These are phyloP conservation scores for Rubus idaeus DNA, from an alignment of 306 rosid species.

Conservation along the genomic window DNA sequence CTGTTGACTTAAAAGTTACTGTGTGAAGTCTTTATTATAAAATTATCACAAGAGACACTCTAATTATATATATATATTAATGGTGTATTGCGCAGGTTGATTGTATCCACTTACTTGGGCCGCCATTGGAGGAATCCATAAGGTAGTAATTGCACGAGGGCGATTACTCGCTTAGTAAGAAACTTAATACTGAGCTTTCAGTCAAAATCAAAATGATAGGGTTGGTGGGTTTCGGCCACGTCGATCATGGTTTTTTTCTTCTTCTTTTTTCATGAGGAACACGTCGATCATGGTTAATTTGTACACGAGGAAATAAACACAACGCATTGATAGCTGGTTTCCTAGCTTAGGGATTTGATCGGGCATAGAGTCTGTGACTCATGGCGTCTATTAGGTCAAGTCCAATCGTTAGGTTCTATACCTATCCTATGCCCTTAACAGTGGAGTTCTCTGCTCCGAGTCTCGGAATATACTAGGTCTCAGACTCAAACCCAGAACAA, in stretches of 20 bases:
- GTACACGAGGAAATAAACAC: background rate
- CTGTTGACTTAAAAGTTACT: too few relatives aligned
- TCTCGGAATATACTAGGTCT: too few relatives aligned
- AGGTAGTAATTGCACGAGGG: constrained; percentile 19
- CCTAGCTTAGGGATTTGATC: constrained; percentile 31
- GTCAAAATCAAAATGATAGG: constrained; percentile 33
- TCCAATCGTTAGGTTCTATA: too few relatives aligned
- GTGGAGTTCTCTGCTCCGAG: too few relatives aligned
- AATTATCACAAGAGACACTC: too few relatives aligned
- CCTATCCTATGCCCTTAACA: too few relatives aligned
- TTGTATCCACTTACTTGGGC: constrained; percentile 6
- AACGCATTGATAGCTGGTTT: constrained; percentile 22
- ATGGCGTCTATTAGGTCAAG: constrained; percentile 39
- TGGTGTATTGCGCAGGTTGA: background rate
- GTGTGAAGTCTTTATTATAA: too few relatives aligned
- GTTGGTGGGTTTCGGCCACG: constrained; percentile 27
- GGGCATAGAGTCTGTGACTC: constrained; percentile 57
- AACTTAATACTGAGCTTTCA: background rate
- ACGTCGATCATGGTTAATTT: constrained; percentile 10
- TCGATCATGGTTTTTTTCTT: constrained; percentile 5
- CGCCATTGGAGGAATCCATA: constrained; percentile 18
- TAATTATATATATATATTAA: too few relatives aligned
- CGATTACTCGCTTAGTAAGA: background rate
- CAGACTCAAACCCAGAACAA: too few relatives aligned
- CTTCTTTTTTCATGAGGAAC: too few relatives aligned